Evolutionary conservation across 352 stramenopile species (phyloP).

Genomic region (Phytophthora sp.): DNA sequence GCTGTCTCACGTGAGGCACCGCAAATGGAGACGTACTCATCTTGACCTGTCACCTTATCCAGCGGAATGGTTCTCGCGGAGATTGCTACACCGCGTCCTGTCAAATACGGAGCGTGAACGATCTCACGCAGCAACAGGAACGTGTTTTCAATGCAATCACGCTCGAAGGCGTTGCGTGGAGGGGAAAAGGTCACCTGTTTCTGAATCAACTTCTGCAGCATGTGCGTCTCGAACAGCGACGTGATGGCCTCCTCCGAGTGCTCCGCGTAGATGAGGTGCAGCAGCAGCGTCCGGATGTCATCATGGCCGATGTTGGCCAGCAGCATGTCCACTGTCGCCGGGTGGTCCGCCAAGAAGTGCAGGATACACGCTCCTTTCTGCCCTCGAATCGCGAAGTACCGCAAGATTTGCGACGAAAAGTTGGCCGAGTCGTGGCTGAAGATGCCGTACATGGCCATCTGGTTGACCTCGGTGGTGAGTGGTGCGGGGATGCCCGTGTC

Average conservation of each 20-base stretch:
- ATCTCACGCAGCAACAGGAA: constrained; percentile 83
- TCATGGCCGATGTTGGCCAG: constrained; percentile 84
- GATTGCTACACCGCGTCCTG: constrained; percentile 78
- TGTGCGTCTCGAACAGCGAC: constrained; percentile 68
- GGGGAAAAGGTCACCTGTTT: constrained; percentile 77
- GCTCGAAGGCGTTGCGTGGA: constrained; percentile 74
- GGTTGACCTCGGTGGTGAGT: constrained; percentile 43
- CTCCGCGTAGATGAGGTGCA: constrained; percentile 86
- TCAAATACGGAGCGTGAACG: constrained; percentile 86
- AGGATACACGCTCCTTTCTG: constrained; percentile 84
- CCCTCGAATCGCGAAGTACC: constrained; percentile 80
- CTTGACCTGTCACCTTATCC: constrained; percentile 85
- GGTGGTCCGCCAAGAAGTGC: constrained; percentile 65
- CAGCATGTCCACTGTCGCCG: constrained; percentile 69
- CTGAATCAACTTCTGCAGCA: constrained; percentile 82
- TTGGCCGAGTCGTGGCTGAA: constrained; percentile 82
- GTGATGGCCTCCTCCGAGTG: constrained; percentile 80
- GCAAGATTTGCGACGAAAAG: constrained; percentile 81
- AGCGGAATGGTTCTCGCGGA: constrained; percentile 87
- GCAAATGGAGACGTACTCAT: constrained; percentile 89
- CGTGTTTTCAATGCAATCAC: constrained; percentile 82
- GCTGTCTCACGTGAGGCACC: constrained; percentile 82
- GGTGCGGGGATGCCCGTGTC: constrained; percentile 42
- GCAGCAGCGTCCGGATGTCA: constrained; percentile 74
- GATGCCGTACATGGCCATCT: constrained; percentile 62